These are phyloP conservation scores for Fagopyrum homotropicum DNA, from an alignment of 148 eudicot genomes.

Conservation along the genomic window DNA sequence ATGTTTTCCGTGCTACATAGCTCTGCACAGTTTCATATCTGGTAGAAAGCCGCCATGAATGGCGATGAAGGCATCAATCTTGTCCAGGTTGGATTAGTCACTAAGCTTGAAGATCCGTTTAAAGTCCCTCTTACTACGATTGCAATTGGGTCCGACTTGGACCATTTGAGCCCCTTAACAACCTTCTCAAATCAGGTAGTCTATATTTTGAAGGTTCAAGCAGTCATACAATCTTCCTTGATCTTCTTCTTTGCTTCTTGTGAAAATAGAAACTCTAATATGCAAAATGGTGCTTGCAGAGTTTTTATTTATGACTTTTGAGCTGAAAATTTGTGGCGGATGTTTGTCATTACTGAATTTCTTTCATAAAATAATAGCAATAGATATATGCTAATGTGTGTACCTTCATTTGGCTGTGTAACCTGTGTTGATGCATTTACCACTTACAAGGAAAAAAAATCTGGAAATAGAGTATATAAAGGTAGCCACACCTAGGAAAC, in stretches of 20 bases:
- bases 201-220: neutral
- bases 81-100: constrained; percentile 63
- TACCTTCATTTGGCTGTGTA: too few species aligned
- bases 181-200: constrained; percentile 48
- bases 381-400: neutral
- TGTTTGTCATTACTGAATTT: neutral
- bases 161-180: constrained; percentile 76
- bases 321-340: neutral
- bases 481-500: constrained; percentile 75
- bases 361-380: neutral
- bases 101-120: constrained; percentile 46
- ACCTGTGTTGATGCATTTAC: too few species aligned
- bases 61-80: constrained; percentile 38
- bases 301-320: neutral
- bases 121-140: constrained; percentile 53
- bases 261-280: neutral
- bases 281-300: neutral
- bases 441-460: constrained; percentile 52
- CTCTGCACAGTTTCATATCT: neutral
- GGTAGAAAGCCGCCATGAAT: constrained; percentile 22
- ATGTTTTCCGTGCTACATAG: too few species aligned
- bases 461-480: constrained; percentile 86
- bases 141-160: constrained; percentile 59
- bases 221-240: neutral
- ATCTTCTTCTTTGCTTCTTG: neutral